Base-by-base conservation (phyloP, 1,284 basidiomycete genomes). In the Ceratobasidium sp. region DNA sequence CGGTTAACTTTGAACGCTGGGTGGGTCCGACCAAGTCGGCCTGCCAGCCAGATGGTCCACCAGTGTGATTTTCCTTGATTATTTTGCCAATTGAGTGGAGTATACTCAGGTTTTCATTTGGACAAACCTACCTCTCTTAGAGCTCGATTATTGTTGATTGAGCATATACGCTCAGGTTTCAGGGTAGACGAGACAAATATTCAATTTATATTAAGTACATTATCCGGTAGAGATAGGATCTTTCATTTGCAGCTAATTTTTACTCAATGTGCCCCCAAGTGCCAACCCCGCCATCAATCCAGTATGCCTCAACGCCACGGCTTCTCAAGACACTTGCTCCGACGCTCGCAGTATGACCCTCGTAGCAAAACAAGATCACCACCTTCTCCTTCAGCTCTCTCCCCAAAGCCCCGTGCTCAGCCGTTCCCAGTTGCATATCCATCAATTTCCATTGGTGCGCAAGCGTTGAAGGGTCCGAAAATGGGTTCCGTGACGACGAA, bases 391-490 rank as follows among this genome's bases (percentile, higher is more conserved):
- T 42, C 20, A 31, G 8, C 1, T 47, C 39, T 20, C 17, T 64
- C 7, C 61, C 61, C 39, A 64, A 17, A 5, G 61, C 8, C 13
- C 61, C 39, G 23, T 31, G 3, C 2, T 64, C 61, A 4, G 39
- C 15, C 61, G 23, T 20, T n/a, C 61, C 61, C 37, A 45, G 39
- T 10, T 64, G 37, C 13, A 39, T 3, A 13, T 64, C 61, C 39
- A 64, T 64, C n/a, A 45, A 28, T 17, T 56, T 63, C 73, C 73
- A 75, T 35, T 64, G 37, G 5, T 10, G 17, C 3, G 73, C 61
- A 49, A 75, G 42, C 5, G 31, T 64, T 20, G 49, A 26, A 23
- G 61, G 47, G 47, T 54, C 35, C n/a, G 49, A 64, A 28, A 75
- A 75, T 3, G 73, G 61, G 33, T 75, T 75, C 4, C 31, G 31